phyloP scores from a whole-genome alignment of 805 yeast species.

The Henningerozyma blattae region DNA sequence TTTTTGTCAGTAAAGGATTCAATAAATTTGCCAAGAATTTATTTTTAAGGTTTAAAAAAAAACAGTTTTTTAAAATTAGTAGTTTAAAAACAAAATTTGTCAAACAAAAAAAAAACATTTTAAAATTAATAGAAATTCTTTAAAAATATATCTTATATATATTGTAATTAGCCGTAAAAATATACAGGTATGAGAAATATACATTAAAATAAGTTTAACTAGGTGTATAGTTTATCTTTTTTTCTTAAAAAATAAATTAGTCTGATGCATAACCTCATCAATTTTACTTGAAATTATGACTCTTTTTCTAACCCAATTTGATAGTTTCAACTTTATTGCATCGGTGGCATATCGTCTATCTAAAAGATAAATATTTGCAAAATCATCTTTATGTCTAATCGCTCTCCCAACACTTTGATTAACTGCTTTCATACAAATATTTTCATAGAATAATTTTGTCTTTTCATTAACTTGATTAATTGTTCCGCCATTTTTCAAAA shows the following conservation, averaged over 20 bases:
- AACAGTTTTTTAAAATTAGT: too few species aligned
- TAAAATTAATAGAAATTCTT: too few species aligned
- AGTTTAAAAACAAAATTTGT: too few species aligned
- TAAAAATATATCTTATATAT: too few species aligned
- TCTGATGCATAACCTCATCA: conserved; percentile 10
- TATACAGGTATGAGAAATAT: too few species aligned
- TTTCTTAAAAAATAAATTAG: conserved; percentile 13
- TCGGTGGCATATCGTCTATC: conserved; percentile 46
- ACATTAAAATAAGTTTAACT: too few species aligned
- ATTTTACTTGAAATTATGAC: conserved; percentile 13
- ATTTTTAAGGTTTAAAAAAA: too few species aligned
- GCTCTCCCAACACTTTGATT: conserved; percentile 91
- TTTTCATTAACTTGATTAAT: conserved; percentile 33
- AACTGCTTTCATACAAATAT: conserved; percentile 73
- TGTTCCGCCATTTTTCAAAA: conserved; percentile 37
- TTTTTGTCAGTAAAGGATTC: too few species aligned
- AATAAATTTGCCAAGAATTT: too few species aligned
- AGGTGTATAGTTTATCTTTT: too few species aligned
- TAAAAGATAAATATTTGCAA: conserved; percentile 59
- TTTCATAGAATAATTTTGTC: conserved; percentile 56
- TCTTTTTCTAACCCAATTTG: conserved; percentile 60
- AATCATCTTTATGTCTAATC: conserved; percentile 73
- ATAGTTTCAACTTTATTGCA: conserved; percentile 45
- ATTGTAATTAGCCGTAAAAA: too few species aligned
- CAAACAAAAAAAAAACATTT: too few species aligned